Evolutionary conservation across 768 basidiomycete species (phyloP).

Genomic region (Psilocybe azurescens): DNA sequence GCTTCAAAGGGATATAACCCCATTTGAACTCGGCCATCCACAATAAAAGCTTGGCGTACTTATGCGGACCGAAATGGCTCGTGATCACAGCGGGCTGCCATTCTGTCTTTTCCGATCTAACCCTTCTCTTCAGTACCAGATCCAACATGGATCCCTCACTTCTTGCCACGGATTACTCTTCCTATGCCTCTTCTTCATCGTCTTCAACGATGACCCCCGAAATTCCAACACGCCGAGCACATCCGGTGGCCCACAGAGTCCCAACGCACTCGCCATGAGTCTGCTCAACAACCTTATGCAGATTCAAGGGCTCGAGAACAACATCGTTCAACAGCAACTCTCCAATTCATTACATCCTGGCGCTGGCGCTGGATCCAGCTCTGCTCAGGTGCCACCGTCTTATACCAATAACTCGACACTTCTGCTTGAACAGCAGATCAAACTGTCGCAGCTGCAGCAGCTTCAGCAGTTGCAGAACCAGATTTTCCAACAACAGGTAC

Average conservation of each 20-base stretch:
- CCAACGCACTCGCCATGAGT: conserved; percentile 51
- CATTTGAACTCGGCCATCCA: neutral
- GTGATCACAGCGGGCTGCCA: neutral
- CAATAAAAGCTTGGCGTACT: neutral
- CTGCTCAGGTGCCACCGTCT: neutral
- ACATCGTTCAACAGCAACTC: conserved; percentile 26
- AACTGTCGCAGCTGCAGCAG: conserved; percentile 77
- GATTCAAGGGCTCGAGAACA: conserved; percentile 48
- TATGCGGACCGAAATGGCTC: conserved; percentile 5
- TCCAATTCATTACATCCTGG: neutral
- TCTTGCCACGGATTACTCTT: neutral
- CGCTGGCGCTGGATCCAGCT: neutral
- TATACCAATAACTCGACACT: conserved; percentile 40
- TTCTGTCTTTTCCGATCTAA: neutral
- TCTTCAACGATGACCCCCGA: neutral
- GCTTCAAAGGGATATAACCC: neutral
- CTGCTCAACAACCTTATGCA: conserved; percentile 57
- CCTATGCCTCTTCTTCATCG: neutral
- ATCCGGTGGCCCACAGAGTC: conserved; percentile 22
- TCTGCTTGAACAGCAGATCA: conserved; percentile 76
- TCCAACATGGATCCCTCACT: neutral
- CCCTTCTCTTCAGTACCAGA: neutral
- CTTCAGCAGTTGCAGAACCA: conserved; percentile 81
- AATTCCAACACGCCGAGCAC: neutral
- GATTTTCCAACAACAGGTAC: conserved; percentile 89